These are phyloP conservation scores for Pseudogymnoascus sp. DNA, from an alignment of 2,329 filamentous ascomycete species.

Conservation along the genomic window DNA sequence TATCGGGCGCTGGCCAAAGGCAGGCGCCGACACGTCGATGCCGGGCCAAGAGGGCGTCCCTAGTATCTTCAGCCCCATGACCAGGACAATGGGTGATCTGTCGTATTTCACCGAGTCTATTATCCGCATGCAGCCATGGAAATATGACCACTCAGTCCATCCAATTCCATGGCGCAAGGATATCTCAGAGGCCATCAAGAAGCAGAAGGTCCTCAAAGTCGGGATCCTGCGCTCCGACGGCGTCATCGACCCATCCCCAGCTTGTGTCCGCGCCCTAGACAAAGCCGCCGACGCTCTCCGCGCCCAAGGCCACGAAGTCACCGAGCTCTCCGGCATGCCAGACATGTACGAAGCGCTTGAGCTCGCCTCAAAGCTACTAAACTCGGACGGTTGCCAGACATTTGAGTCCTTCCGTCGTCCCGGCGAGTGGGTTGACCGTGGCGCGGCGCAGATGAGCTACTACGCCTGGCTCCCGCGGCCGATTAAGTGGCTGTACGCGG, in stretches of 20 bases:
- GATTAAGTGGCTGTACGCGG: slow-evolving; percentile 76
- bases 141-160: slow-evolving; percentile 77
- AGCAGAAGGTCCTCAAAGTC: slow-evolving; percentile 57
- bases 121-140: slow-evolving; percentile 78
- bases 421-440: slow-evolving; percentile 72
- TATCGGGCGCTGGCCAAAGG: slow-evolving; percentile 83
- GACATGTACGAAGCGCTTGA: slow-evolving; percentile 65
- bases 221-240: slow-evolving; percentile 72
- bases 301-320: slow-evolving; percentile 66
- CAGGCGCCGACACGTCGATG: slow-evolving; percentile 79
- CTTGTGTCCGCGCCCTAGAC: slow-evolving; percentile 68
- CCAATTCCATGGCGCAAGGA: slow-evolving; percentile 70
- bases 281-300: slow-evolving; percentile 61
- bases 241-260: slow-evolving; percentile 79
- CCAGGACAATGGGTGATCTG: slow-evolving; percentile 73
- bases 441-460: slow-evolving; percentile 64
- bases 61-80: slow-evolving; percentile 88
- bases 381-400: slow-evolving; percentile 73
- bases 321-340: slow-evolving; percentile 50
- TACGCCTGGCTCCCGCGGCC: slow-evolving; percentile 66
- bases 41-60: slow-evolving; percentile 84
- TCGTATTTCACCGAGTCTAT: slow-evolving; percentile 74
- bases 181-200: slow-evolving; percentile 47
- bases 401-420: slow-evolving; percentile 68
- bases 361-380: slow-evolving; percentile 71